These are phyloP conservation scores for Pleurotus platypus DNA, from an alignment of 768 basidiomycete genomes.

Conservation along the genomic window DNA sequence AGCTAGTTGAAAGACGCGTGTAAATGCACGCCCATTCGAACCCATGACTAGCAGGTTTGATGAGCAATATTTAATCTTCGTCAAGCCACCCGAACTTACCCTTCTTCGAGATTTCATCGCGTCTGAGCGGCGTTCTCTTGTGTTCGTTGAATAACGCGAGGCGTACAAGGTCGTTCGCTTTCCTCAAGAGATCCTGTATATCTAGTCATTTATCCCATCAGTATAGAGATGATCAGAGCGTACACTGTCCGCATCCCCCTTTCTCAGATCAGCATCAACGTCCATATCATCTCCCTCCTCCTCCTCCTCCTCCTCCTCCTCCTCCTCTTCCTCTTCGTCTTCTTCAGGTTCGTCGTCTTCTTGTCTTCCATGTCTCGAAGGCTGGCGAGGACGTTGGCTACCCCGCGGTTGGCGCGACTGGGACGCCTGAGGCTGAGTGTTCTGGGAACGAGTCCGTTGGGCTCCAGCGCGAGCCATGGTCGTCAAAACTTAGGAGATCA, in stretches of 20 bases:
- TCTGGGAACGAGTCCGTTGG: neutral
- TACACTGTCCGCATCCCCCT: slow-evolving; percentile 17
- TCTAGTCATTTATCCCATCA: neutral
- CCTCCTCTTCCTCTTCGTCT: slow-evolving; percentile 27
- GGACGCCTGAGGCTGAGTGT: neutral
- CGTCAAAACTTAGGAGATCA: neutral
- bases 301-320: slow-evolving; percentile 34
- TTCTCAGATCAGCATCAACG: slow-evolving; percentile 22
- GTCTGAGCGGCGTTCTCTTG: slow-evolving; percentile 56
- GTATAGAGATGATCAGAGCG: neutral
- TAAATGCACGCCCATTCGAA: slow-evolving; percentile 53
- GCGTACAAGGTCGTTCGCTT: slow-evolving; percentile 71
- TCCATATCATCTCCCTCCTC: slow-evolving; percentile 33
- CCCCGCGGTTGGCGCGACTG: neutral
- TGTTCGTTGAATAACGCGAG: slow-evolving; percentile 82
- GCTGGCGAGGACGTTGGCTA: neutral
- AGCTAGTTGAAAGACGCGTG: slow-evolving; percentile 56
- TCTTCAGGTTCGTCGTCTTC: slow-evolving; percentile 16
- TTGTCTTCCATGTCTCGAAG: slow-evolving; percentile 21
- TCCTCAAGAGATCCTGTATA: slow-evolving; percentile 56
- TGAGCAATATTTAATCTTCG: neutral
- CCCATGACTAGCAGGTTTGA: slow-evolving; percentile 26
- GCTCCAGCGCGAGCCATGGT: neutral
- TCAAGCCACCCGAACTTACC: slow-evolving; percentile 31
- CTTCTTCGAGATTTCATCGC: slow-evolving; percentile 89